Percentiles rank a stretch among this genome's conserved stretches.
These are phyloP conservation scores for Panicum hallii DNA, from an alignment of 202 grass and related monocot species.

Conservation along the genomic window DNA sequence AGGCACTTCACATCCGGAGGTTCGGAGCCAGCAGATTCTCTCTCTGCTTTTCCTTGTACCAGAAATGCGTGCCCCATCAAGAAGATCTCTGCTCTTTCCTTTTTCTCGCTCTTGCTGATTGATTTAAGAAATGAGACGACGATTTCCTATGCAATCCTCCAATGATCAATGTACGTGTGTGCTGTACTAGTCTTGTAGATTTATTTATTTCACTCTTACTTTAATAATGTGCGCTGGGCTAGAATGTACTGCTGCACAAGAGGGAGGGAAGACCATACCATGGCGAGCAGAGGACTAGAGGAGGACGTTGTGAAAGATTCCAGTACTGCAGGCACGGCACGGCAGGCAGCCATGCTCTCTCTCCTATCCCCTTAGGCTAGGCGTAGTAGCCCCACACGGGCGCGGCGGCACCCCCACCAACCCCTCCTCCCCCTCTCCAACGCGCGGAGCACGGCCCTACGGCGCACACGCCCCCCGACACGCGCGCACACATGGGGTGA, in stretches of 20 bases:
- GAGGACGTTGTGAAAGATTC: neutral
- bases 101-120: too few relatives aligned
- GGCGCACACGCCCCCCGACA: conserved; percentile 55
- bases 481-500: conserved; percentile 48
- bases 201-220: neutral
- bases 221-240: neutral
- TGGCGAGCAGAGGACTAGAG: neutral
- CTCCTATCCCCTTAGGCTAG: too few relatives aligned
- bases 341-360: neutral
- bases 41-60: neutral
- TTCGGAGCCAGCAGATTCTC: too few relatives aligned
- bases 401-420: neutral
- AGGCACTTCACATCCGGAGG: too few relatives aligned
- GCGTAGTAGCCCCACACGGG: neutral
- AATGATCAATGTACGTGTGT: neutral
- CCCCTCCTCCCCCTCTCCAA: neutral
- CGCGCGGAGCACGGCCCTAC: neutral
- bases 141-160: too few relatives aligned
- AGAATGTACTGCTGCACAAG: neutral
- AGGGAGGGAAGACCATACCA: neutral
- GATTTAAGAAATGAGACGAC: too few relatives aligned
- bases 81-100: too few relatives aligned
- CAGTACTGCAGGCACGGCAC: neutral
- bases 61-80: too few relatives aligned
- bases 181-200: neutral